These are phyloP conservation scores for Pseudogymnoascus sp. DNA, from an alignment of 2,329 filamentous ascomycete species.

Conservation along the genomic window DNA sequence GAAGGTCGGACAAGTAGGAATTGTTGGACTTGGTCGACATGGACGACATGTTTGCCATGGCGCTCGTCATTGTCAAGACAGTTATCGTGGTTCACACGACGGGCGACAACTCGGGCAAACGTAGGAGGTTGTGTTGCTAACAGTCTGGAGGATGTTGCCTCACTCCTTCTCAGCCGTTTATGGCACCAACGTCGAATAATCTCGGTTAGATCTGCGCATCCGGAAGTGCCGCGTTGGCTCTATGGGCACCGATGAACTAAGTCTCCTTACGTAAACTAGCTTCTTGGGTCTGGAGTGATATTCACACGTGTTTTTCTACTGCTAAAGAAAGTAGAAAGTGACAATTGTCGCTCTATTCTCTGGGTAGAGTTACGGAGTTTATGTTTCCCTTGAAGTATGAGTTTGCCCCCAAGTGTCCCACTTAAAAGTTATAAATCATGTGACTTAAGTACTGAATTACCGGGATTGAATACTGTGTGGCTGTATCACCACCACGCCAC, in stretches of 20 bases:
- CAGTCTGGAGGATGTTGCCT: background rate
- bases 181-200: slow-evolving; percentile 7
- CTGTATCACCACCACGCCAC: slow-evolving; percentile 3
- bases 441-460: background rate
- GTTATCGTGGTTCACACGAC: slow-evolving; percentile 8
- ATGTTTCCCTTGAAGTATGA: background rate
- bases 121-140: background rate
- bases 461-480: background rate
- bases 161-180: slow-evolving; percentile 1
- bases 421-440: slow-evolving; percentile 7
- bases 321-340: background rate
- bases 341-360: background rate
- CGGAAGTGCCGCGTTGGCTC: slow-evolving; percentile 3
- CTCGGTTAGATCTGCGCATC: slow-evolving; percentile 8
- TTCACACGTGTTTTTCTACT: background rate
- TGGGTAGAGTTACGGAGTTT: background rate
- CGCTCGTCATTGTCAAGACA: slow-evolving; percentile 4
- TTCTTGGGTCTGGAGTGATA: background rate
- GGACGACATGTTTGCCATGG: slow-evolving; percentile 10
- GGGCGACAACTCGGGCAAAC: slow-evolving; percentile 1
- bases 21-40: slow-evolving; percentile 15
- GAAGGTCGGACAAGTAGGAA: slow-evolving; percentile 51
- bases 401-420: slow-evolving; percentile 1
- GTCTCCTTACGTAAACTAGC: slow-evolving; percentile 7
- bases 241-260: background rate